These are phyloP conservation scores for Elaphomyces granulatus DNA, from an alignment of 495 filamentous ascomycete genomes.

Conservation along the genomic window DNA sequence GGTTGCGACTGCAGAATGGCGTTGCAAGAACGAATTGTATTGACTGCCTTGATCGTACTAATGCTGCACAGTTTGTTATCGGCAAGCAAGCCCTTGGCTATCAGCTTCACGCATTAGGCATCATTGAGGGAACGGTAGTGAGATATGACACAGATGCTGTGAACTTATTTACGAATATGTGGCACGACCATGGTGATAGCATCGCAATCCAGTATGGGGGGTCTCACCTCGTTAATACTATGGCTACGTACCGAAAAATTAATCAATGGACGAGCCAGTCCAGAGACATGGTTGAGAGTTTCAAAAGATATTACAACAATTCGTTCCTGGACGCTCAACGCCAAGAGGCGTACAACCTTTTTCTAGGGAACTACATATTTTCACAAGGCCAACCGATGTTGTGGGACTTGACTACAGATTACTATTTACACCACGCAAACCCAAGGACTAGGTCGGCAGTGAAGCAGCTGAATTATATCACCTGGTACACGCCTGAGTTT, in stretches of 20 bases:
- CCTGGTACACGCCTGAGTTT: conserved; percentile 74
- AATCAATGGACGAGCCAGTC: conserved; percentile 98
- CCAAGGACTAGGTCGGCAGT: conserved; percentile 57
- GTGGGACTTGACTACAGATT: conserved; percentile 91
- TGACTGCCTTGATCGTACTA: conserved; percentile 91
- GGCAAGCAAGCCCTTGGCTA: conserved; percentile 89
- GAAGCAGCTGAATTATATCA: conserved; percentile 53
- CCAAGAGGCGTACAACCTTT: conserved; percentile 96
- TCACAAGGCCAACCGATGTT: conserved; percentile 86
- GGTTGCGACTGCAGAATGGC: conserved; percentile 70
- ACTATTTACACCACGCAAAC: conserved; percentile 87
- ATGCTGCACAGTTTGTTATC: conserved; percentile 95
- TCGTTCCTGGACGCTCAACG: conserved; percentile 92
- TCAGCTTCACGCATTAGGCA: conserved; percentile 83
- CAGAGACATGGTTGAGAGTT: conserved; percentile 96
- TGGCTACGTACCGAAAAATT: conserved; percentile 97
- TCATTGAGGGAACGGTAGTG: conserved; percentile 62
- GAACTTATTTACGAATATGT: conserved; percentile 93
- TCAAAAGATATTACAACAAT: conserved; percentile 98
- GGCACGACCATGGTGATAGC: conserved; percentile 88
- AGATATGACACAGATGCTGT: conserved; percentile 93
- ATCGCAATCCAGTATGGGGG: conserved; percentile 97
- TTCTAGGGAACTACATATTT: conserved; percentile 93
- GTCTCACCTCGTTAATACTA: conserved; percentile 94
- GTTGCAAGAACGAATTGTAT: conserved; percentile 95